Conservation (phyloP, 1,284 basidiomycete genomes). For the Pseudozyma sp. region DNA sequence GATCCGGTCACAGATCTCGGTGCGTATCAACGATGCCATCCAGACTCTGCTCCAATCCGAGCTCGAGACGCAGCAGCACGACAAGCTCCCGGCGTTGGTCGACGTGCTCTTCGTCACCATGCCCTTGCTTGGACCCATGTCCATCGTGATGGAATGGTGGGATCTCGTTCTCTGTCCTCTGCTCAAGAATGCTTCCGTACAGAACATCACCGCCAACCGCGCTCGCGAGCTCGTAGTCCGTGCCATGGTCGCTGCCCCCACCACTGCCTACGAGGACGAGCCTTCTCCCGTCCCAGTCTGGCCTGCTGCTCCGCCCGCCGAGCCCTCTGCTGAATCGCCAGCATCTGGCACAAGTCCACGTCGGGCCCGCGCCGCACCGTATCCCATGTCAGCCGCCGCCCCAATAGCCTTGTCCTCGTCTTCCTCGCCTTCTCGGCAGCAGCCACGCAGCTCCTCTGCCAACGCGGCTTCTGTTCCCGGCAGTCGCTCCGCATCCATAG, state of each 20-base stretch:
- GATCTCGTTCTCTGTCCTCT: slow-evolving; percentile 60
- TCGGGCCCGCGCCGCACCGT: slow-evolving; percentile 47
- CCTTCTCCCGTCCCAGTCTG: slow-evolving; percentile 40
- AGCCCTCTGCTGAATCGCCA: slow-evolving; percentile 2
- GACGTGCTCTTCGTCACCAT: slow-evolving; percentile 51
- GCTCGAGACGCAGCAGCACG: slow-evolving; percentile 40
- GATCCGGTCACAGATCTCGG: slow-evolving; percentile 48
- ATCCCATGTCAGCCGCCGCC: slow-evolving; percentile 41
- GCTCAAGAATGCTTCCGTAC: slow-evolving; percentile 49
- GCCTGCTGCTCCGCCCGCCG: slow-evolving; percentile 24
- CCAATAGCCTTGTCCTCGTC: slow-evolving; percentile 21
- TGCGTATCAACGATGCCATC: slow-evolving; percentile 47
- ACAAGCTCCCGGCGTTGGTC: slow-evolving; percentile 46
- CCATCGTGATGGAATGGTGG: slow-evolving; percentile 63
- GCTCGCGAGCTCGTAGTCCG: slow-evolving; percentile 56
- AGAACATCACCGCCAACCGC: slow-evolving; percentile 43
- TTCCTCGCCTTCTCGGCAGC: slow-evolving; percentile 19
- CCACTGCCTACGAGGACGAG: slow-evolving; percentile 59
- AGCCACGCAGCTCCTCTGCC: slow-evolving; percentile 19
- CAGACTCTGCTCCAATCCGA: slow-evolving; percentile 42
- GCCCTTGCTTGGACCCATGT: slow-evolving; percentile 42
- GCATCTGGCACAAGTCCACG: slow-evolving; percentile 17
- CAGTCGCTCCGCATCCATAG: slow-evolving; percentile 33
- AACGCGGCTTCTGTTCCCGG: slow-evolving; percentile 12
- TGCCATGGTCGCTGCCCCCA: slow-evolving; percentile 53